Base-by-base conservation (phyloP, 805 yeast species). In the Sporopachydermia lactativora region DNA sequence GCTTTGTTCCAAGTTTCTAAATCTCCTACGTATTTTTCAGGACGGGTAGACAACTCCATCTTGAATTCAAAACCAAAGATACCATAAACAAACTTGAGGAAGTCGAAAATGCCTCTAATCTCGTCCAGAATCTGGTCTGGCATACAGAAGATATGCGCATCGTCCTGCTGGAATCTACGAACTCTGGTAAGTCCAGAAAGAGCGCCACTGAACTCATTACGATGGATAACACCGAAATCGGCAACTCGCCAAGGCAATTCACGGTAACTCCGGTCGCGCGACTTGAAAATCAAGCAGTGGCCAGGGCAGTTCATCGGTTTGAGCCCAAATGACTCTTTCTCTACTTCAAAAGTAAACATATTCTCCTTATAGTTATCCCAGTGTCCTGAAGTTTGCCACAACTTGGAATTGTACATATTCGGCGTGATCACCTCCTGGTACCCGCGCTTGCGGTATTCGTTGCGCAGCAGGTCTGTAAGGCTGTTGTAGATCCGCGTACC, bases 211-310 rank as follows among this genome's bases (percentile, higher is more conserved):
- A 81, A 83, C 64, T 89, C 98, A 61, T 89, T 89, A 71, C 98
- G 79, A 69, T 89, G 98, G 51, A 89, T 72, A 41, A 89, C 96
- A 64, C 96, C 96, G 49, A 88, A 88, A 62, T 89, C 98, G 44
- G 97, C 96, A 65, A 85, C 94, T 71, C 98, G 82, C 94, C 95
- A 82, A 55, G 98, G 98, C 61, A 89, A 70, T 64, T 92, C 97
- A 59, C 96, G 75, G 67, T 92, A 89, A 2, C 96, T 85, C 64
- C 96, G 79, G 61, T 88, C 96, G 60, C 95, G 77, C 39, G 86
- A 66, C 58, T 84, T 84, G 71, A 84, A 89, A 67, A 89, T 74
- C 53, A 89, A 60, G 71, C 97, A 89, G 66, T 89, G 98, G 42
- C 96, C 95, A 0, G 95, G 95, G 53, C 95, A 85, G 59, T 84